Conservation (phyloP, 345 rosid genomes). For the Populus davidiana region DNA sequence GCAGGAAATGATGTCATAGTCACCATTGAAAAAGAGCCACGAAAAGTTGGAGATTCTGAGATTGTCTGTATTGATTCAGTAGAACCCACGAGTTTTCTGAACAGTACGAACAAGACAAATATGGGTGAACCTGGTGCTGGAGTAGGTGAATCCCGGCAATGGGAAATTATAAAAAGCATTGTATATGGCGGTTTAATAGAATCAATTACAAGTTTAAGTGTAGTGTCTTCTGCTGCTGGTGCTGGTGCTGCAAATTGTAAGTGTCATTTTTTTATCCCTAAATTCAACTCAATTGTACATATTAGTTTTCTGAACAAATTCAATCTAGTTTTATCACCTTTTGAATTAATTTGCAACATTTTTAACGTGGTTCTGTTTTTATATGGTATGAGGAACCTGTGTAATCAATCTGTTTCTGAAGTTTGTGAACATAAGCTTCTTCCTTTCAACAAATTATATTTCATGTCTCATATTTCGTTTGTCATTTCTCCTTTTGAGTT, state of each 20-base stretch:
- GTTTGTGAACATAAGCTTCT: neutral
- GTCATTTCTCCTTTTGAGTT: neutral
- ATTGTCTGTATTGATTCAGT: neutral
- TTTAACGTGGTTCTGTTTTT: neutral
- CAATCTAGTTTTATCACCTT: neutral
- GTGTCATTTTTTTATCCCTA: slow-evolving; percentile 20
- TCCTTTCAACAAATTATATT: neutral
- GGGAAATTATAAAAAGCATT: slow-evolving; percentile 74
- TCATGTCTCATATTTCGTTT: neutral
- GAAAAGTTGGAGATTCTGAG: neutral
- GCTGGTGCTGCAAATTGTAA: slow-evolving; percentile 70
- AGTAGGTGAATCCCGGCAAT: slow-evolving; percentile 25
- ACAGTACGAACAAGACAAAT: slow-evolving; percentile 8
- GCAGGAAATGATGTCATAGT: slow-evolving; percentile 32
- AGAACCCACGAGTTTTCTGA: slow-evolving; percentile 3
- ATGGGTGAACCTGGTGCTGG: slow-evolving; percentile 15
- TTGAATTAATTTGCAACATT: neutral
- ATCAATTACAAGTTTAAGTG: slow-evolving; percentile 68
- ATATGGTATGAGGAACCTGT: neutral
- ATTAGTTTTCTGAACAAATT: neutral
- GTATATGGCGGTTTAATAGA: slow-evolving; percentile 87
- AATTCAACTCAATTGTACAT: neutral
- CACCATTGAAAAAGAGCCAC: slow-evolving; percentile 14
- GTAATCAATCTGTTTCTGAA: neutral
- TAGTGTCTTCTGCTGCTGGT: slow-evolving; percentile 87